phyloP scores from a whole-genome alignment of 345 rosid species.

The Microthlaspi erraticum region DNA sequence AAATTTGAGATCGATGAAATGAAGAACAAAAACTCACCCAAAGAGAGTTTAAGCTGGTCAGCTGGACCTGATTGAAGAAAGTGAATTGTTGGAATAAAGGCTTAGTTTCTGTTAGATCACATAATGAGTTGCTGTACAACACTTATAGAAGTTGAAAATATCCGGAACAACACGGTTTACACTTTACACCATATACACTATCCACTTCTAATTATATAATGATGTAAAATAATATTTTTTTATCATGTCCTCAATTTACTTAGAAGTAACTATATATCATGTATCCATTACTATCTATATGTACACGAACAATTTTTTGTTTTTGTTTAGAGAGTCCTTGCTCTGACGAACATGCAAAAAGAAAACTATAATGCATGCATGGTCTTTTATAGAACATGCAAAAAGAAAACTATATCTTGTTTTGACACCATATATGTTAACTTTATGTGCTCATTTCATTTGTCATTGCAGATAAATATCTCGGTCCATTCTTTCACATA shows the following conservation, averaged over 20 bases:
- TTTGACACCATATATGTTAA: slow-evolving; percentile 16
- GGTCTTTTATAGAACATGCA: slow-evolving; percentile 32
- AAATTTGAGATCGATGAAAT: no score
- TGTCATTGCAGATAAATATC: background rate
- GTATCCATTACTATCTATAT: background rate
- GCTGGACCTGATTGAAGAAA: no score
- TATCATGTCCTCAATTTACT: background rate
- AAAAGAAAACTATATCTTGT: slow-evolving; percentile 21
- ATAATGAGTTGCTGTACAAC: no score
- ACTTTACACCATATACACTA: no score
- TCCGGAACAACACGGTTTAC: no score
- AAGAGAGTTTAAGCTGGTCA: no score
- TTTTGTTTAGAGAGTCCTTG: slow-evolving; percentile 16
- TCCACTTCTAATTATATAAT: no score
- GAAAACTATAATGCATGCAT: slow-evolving; percentile 26
- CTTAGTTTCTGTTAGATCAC: no score
- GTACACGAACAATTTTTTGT: background rate
- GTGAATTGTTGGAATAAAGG: no score
- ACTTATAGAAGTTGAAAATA: no score
- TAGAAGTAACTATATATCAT: background rate
- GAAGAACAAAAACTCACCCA: no score
- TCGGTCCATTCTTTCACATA: background rate
- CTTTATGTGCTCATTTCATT: slow-evolving; percentile 32
- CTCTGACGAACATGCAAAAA: slow-evolving; percentile 35
- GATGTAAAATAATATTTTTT: no score